A percentile compares a stretch with the other conserved stretches of the same genome.
These are phyloP conservation scores for Coprinellus micaceus DNA, from an alignment of 768 basidiomycete genomes.

Conservation along the genomic window DNA sequence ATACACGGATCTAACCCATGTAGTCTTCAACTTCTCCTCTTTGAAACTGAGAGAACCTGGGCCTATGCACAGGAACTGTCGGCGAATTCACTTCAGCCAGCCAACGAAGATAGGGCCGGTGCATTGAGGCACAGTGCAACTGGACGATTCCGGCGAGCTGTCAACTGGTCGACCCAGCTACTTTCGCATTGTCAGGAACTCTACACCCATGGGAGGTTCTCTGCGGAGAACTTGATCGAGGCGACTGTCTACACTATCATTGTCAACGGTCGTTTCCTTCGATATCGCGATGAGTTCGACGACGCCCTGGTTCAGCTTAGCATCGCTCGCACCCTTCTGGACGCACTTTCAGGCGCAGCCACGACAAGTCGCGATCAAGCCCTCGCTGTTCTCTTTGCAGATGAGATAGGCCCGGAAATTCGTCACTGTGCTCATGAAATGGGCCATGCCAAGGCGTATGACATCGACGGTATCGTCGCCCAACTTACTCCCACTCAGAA, in stretches of 20 bases:
- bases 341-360: slow-evolving; percentile 59
- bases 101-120: slow-evolving; percentile 47
- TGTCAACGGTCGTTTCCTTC: slow-evolving; percentile 78
- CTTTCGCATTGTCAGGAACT: slow-evolving; percentile 69
- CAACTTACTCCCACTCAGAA: slow-evolving; percentile 58
- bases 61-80: slow-evolving; percentile 81
- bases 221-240: slow-evolving; percentile 61
- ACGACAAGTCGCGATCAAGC: slow-evolving; percentile 83
- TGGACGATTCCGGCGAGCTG: slow-evolving; percentile 74
- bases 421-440: slow-evolving; percentile 90
- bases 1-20: slow-evolving; percentile 9
- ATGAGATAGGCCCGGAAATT: slow-evolving; percentile 88
- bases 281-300: slow-evolving; percentile 72
- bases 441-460: slow-evolving; percentile 74
- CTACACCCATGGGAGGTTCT: slow-evolving; percentile 48
- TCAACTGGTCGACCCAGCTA: slow-evolving; percentile 74
- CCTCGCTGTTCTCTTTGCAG: slow-evolving; percentile 75
- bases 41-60: slow-evolving; percentile 92
- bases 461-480: slow-evolving; percentile 69
- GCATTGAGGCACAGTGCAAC: slow-evolving; percentile 71
- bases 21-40: slow-evolving; percentile 81
- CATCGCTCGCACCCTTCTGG: slow-evolving; percentile 72
- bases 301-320: slow-evolving; percentile 73
- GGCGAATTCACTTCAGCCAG: slow-evolving; percentile 46
- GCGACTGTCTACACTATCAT: slow-evolving; percentile 75